phyloP scores from a whole-genome alignment of 208 protist species.

The Porcisia hertigi region DNA sequence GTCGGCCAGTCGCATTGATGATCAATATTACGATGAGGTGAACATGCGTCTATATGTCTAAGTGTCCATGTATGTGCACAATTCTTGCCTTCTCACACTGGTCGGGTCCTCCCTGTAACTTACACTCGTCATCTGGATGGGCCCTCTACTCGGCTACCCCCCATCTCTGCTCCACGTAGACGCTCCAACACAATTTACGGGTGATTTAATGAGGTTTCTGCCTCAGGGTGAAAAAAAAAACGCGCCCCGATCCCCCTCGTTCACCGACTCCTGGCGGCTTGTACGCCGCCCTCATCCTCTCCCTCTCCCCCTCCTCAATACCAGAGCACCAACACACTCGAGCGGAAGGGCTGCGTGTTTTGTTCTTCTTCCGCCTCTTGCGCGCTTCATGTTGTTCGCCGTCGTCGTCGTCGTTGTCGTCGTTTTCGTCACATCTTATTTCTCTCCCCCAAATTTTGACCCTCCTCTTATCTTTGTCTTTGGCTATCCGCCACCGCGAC shows the following conservation, averaged over 20 bases:
- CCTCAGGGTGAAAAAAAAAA: not conserved
- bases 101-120: not conserved
- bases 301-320: not conserved
- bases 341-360: not conserved
- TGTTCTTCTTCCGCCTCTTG: too few relatives aligned
- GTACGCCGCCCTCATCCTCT: not conserved
- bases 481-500: not conserved
- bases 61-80: conserved; percentile 1
- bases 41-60: not conserved
- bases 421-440: not conserved
- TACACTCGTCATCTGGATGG: not conserved
- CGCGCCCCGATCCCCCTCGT: not conserved
- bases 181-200: not conserved
- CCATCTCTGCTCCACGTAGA: not conserved
- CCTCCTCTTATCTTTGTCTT: not conserved
- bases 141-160: too few relatives aligned
- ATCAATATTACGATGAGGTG: not conserved
- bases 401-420: not conserved
- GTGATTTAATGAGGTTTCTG: not conserved
- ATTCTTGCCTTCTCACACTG: not conserved
- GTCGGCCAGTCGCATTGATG: not conserved
- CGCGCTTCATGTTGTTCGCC: not conserved
- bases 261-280: not conserved
- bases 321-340: not conserved
- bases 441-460: not conserved